A percentile compares a stretch with the other conserved stretches of the same genome.
Evolutionary conservation across 805 yeast species (phyloP).

Genomic region (Zygosaccharomyces siamensis): DNA sequence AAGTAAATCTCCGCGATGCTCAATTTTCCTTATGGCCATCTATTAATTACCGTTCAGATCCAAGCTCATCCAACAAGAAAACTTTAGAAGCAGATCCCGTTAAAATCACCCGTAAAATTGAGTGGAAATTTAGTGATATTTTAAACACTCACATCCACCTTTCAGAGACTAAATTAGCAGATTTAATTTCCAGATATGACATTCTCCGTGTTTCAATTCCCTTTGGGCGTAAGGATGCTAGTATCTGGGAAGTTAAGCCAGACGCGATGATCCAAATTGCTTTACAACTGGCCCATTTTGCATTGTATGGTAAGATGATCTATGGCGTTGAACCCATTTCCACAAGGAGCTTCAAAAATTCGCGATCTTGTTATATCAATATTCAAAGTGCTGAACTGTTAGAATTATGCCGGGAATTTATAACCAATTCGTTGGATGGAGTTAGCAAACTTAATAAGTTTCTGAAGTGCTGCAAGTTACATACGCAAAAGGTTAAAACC

Average conservation of each 20-base stretch:
- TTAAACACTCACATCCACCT: conserved; percentile 52
- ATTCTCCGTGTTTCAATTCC: conserved; percentile 72
- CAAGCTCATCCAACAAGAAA: conserved; percentile 6
- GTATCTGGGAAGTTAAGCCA: conserved; percentile 75
- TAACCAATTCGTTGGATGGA: conserved; percentile 51
- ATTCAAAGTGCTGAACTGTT: conserved; percentile 52
- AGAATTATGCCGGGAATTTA: conserved; percentile 55
- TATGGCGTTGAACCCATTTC: conserved; percentile 89
- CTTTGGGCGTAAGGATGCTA: conserved; percentile 72
- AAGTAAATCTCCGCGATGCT: conserved; percentile 57
- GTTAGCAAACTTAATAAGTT: conserved; percentile 42
- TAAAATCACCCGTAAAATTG: conserved; percentile 26
- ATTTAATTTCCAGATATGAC: conserved; percentile 72
- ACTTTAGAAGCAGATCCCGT: conserved; percentile 15
- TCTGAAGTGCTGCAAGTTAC: conserved; percentile 47
- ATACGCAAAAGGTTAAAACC: conserved; percentile 43
- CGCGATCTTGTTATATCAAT: conserved; percentile 66
- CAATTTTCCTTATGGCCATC: conserved; percentile 37
- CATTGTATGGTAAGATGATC: conserved; percentile 82
- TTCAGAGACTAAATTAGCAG: conserved; percentile 85
- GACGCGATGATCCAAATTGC: conserved; percentile 91
- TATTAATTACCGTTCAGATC: conserved; percentile 10
- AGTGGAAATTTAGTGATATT: conserved; percentile 38
- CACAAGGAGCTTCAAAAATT: conserved; percentile 60
- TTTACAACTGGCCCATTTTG: conserved; percentile 85